phyloP scores from a whole-genome alignment of 106 monocot genomes.

The Allium fistulosum region DNA sequence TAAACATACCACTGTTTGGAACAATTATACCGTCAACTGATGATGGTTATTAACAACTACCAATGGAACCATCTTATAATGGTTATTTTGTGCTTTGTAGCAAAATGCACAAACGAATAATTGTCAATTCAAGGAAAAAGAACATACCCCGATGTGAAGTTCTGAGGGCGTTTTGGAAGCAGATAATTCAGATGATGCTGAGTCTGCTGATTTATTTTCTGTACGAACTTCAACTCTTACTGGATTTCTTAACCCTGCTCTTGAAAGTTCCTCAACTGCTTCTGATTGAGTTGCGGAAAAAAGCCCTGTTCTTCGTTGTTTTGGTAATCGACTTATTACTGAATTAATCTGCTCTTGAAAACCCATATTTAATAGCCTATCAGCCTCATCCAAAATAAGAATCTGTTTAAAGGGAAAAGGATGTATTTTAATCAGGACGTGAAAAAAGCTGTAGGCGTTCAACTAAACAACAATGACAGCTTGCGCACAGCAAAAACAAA shows the following conservation, averaged over 20 bases:
- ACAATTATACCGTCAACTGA: no score
- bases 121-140: background rate
- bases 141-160: conserved; percentile 91
- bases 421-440: background rate
- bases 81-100: no score
- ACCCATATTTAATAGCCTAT: conserved; percentile 93
- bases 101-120: background rate
- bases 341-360: conserved; percentile 92
- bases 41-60: no score
- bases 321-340: conserved; percentile 78
- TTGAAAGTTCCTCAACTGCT: conserved; percentile 83
- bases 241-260: conserved; percentile 91
- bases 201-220: conserved; percentile 36
- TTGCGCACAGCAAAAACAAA: background rate
- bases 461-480: background rate
- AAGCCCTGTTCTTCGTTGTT: conserved; percentile 90
- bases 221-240: conserved; percentile 82
- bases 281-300: conserved; percentile 98
- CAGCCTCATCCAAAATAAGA: conserved; percentile 93
- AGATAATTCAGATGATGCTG: conserved; percentile 23
- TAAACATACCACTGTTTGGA: no score
- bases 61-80: no score
- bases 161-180: conserved; percentile 78
- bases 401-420: conserved; percentile 35
- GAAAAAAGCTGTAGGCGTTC: background rate